These are phyloP conservation scores for Peronospora farinosa DNA, from an alignment of 352 stramenopile genomes.

Conservation along the genomic window DNA sequence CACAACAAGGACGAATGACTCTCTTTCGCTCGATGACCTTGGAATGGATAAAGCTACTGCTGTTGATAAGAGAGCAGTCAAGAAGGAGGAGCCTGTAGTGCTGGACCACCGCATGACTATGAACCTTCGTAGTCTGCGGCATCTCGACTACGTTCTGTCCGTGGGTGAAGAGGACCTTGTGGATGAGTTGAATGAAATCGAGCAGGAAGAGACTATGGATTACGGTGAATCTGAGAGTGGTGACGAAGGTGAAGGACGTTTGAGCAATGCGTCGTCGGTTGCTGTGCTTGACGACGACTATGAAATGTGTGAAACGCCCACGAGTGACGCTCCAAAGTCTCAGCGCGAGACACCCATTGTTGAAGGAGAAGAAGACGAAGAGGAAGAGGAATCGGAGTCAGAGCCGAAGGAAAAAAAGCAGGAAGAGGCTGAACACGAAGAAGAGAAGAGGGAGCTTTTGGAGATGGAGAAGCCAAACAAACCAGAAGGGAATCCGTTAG, in stretches of 20 bases:
- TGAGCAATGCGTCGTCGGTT: conserved; percentile 49
- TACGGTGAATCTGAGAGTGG: conserved; percentile 31
- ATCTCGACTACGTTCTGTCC: conserved; percentile 41
- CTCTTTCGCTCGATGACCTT: conserved; percentile 41
- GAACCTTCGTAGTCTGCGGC: conserved; percentile 33
- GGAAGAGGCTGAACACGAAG: conserved; percentile 1
- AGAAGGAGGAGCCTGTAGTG: conserved; percentile 38
- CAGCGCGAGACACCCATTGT: conserved; percentile 25
- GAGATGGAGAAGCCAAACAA: neutral
- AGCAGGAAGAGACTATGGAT: conserved; percentile 26
- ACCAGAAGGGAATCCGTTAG: neutral
- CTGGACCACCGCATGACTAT: conserved; percentile 39
- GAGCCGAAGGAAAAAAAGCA: neutral
- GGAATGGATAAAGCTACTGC: conserved; percentile 9
- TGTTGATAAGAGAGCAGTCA: conserved; percentile 5
- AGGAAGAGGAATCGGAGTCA: neutral
- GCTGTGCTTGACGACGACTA: conserved; percentile 45
- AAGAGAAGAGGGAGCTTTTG: neutral
- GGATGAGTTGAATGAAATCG: conserved; percentile 14
- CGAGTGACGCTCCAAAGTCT: conserved; percentile 12
- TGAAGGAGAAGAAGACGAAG: conserved; percentile 22
- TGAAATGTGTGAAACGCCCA: conserved; percentile 23
- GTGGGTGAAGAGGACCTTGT: conserved; percentile 31
- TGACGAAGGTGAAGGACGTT: conserved; percentile 26
- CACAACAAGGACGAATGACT: conserved; percentile 34